These are phyloP conservation scores for Sphaerosporella brunnea DNA, from an alignment of 495 filamentous ascomycete species.

Conservation along the genomic window DNA sequence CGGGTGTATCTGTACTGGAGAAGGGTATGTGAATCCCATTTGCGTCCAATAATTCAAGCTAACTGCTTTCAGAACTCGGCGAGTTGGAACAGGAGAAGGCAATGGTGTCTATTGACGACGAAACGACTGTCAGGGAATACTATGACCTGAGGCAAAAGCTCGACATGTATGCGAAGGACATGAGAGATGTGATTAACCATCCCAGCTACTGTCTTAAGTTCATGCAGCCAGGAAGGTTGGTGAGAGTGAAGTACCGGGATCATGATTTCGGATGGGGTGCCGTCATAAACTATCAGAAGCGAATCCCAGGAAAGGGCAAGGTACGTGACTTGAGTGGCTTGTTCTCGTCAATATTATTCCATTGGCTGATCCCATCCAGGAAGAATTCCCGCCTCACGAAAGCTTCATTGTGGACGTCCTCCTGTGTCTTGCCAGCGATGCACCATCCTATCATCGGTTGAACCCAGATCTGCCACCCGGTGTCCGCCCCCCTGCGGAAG, in stretches of 20 bases:
- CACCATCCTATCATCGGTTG: conserved; percentile 39
- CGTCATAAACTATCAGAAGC: conserved; percentile 49
- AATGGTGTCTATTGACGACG: conserved; percentile 60
- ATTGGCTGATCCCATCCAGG: conserved; percentile 35
- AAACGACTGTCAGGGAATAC: conserved; percentile 77
- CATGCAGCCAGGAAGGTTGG: conserved; percentile 61
- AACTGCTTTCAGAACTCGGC: conserved; percentile 50
- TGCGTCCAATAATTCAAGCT: too few relatives aligned
- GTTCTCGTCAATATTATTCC: neutral
- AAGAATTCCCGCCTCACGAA: conserved; percentile 52
- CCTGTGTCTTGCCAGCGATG: conserved; percentile 46
- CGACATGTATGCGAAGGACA: conserved; percentile 62
- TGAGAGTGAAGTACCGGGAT: conserved; percentile 62
- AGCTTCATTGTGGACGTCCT: conserved; percentile 66
- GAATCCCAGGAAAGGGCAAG: conserved; percentile 28
- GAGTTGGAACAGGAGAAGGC: conserved; percentile 54
- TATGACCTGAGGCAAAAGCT: conserved; percentile 71
- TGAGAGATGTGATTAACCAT: conserved; percentile 74
- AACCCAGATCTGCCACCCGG: conserved; percentile 45
- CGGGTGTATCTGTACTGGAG: conserved; percentile 64
- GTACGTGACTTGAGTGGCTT: conserved; percentile 6
- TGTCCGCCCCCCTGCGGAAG: conserved; percentile 42
- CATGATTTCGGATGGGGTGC: conserved; percentile 88
- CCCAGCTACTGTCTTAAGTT: conserved; percentile 67
- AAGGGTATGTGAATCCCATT: too few relatives aligned